Conservation (phyloP, 2,329 filamentous ascomycete genomes). For the Boeremia exigua region DNA sequence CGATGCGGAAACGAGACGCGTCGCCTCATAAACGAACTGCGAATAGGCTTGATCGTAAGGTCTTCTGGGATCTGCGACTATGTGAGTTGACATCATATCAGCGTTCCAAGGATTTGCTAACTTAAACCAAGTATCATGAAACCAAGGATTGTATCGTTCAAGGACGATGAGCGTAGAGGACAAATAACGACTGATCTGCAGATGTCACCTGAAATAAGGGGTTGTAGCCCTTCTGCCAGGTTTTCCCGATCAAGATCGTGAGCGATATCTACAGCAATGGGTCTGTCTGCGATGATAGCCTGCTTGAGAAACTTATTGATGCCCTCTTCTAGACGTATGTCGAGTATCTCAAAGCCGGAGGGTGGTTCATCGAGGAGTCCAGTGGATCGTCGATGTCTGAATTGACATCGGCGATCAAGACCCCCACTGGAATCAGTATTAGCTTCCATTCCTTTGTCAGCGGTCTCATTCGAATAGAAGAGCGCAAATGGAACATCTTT, state of each 20-base stretch:
- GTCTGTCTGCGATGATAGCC: constrained; percentile 34
- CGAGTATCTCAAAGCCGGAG: constrained; percentile 28
- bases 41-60: constrained; percentile 50
- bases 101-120: neutral
- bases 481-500: constrained; percentile 46
- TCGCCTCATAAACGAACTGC: constrained; percentile 44
- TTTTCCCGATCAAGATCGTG: constrained; percentile 33
- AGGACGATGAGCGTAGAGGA: constrained; percentile 46
- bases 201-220: constrained; percentile 44
- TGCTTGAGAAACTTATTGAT: constrained; percentile 38
- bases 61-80: constrained; percentile 36
- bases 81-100: neutral
- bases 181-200: constrained; percentile 44
- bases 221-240: constrained; percentile 39
- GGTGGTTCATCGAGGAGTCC: constrained; percentile 27
- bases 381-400: constrained; percentile 31
- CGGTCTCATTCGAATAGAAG: constrained; percentile 32
- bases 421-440: constrained; percentile 3
- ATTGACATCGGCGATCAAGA: constrained; percentile 19
- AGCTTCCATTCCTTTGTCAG: constrained; percentile 8
- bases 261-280: constrained; percentile 37
- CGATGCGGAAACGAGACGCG: constrained; percentile 47
- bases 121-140: constrained; percentile 50
- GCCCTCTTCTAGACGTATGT: constrained; percentile 25
- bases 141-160: constrained; percentile 43